Evolutionary conservation across 2,329 filamentous ascomycete species (phyloP), one percentile per base, ranked within the genome.

Genomic region (Sporothrix curviconia): DNA sequence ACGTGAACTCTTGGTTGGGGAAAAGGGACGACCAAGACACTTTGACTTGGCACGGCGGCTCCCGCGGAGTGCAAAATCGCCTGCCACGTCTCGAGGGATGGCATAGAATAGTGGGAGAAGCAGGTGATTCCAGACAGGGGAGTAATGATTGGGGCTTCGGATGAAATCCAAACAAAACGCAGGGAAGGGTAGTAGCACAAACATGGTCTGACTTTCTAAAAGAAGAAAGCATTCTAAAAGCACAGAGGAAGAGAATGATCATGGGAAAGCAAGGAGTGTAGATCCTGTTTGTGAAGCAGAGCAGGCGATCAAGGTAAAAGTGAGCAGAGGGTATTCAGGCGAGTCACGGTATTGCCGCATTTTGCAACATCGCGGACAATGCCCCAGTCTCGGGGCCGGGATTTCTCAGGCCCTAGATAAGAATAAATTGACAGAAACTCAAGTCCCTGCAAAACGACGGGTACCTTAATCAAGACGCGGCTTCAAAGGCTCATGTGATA

Each of bases 401-500:
- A 32, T 43, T 55, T 47, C 32, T 43, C 37, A 28, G 11, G 17
- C 22, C 28, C 25, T 47, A 4, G 4, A 32, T 14, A n/a, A 7
- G 9, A 15, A 8, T 14, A 24, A 36, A 19, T 50, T 25, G n/a
- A n/a, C n/a, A n/a, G n/a, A n/a, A n/a, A n/a, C n/a, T n/a, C n/a
- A n/a, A n/a, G n/a, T n/a, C n/a, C 46, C 46, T 34, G 30, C 24
- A 25, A 14, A 24, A 4, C 9, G 17, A 7, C 47, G 55, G 39
- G 39, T 46, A 19, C 39, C 39, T 32, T 46, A 17, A 52, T 52
- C 22, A 37, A 37, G 32, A 46, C 24, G 55, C 55, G 52, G 39
- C 32, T 39, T 32, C 11, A 25, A 7, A 39, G 4, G n/a, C 39
- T 57, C 55, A 52, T 52, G 47, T 57, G 55, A 52, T 57, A 46